phyloP scores from a whole-genome alignment of 768 basidiomycete species.

The Rhodosporidiobolus sp. region DNA sequence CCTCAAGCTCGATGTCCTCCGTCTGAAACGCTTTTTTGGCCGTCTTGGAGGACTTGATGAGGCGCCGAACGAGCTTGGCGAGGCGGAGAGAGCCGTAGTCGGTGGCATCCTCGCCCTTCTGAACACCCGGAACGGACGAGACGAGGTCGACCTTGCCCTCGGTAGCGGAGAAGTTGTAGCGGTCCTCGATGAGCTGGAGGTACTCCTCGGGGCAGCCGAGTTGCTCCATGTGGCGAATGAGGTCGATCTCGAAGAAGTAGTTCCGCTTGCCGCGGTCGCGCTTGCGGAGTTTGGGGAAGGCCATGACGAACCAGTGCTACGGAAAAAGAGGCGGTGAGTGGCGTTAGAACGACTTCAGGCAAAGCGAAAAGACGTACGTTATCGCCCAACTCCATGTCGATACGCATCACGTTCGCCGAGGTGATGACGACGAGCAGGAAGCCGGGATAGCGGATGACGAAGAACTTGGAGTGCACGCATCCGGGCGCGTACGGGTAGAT shows the following conservation, averaged over 20 bases:
- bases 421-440: constrained; percentile 35
- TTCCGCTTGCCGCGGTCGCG: background rate
- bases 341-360: background rate
- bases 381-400: constrained; percentile 29
- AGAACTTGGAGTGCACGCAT: constrained; percentile 22
- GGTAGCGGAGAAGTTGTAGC: constrained; percentile 25
- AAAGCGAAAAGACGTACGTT: constrained; percentile 20
- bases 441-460: constrained; percentile 19
- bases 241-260: constrained; percentile 7
- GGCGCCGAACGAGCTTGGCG: background rate
- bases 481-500: constrained; percentile 15
- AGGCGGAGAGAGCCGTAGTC: constrained; percentile 14
- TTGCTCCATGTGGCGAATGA: constrained; percentile 11
- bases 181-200: constrained; percentile 5
- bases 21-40: background rate
- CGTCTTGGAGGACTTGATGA: background rate
- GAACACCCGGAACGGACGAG: constrained; percentile 5
- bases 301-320: constrained; percentile 28
- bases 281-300: constrained; percentile 9
- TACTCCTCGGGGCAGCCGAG: constrained; percentile 18
- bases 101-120: background rate
- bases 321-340: no score
- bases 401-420: constrained; percentile 18
- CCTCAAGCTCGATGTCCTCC: constrained; percentile 8
- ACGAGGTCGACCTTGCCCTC: constrained; percentile 13